Conservation (phyloP, 371 early-diverging fungal species). For the Mortierella sp. region DNA sequence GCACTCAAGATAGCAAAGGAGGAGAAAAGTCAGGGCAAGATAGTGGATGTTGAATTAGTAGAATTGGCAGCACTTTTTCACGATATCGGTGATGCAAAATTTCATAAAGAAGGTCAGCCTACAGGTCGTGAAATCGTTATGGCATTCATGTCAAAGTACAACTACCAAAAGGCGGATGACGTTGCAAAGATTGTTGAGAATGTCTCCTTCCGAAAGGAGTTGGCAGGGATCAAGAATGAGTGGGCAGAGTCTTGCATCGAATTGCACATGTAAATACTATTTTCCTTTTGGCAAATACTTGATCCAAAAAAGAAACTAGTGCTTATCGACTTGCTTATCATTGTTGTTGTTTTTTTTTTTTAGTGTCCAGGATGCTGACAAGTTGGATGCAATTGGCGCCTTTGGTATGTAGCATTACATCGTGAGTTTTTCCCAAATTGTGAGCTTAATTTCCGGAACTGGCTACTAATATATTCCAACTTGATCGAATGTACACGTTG, state of each 20-base stretch:
- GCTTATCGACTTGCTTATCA: background rate
- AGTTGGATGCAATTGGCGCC: constrained; percentile 87
- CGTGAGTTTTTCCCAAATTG: too few relatives aligned
- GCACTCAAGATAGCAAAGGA: constrained; percentile 62
- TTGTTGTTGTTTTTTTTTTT: background rate
- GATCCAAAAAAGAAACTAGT: too few relatives aligned
- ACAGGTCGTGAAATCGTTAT: constrained; percentile 62
- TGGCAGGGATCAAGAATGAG: constrained; percentile 64
- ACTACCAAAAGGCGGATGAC: constrained; percentile 58
- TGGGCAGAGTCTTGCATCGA: constrained; percentile 75
- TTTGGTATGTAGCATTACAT: constrained; percentile 63
- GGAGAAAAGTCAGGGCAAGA: constrained; percentile 24
- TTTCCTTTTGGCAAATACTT: background rate
- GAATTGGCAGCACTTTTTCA: constrained; percentile 82
- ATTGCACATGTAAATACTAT: constrained; percentile 64
- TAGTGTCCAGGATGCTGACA: constrained; percentile 87
- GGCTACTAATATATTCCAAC: background rate
- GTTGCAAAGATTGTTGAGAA: constrained; percentile 74
- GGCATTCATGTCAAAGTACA: constrained; percentile 62
- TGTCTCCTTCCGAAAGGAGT: constrained; percentile 81
- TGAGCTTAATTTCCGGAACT: too few relatives aligned
- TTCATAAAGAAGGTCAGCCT: constrained; percentile 61
- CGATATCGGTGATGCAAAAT: constrained; percentile 83
- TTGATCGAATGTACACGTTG: background rate
- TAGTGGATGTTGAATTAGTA: constrained; percentile 70